Conservation (phyloP, 108 stramenopile species). For the Skeletonema tropicum region DNA sequence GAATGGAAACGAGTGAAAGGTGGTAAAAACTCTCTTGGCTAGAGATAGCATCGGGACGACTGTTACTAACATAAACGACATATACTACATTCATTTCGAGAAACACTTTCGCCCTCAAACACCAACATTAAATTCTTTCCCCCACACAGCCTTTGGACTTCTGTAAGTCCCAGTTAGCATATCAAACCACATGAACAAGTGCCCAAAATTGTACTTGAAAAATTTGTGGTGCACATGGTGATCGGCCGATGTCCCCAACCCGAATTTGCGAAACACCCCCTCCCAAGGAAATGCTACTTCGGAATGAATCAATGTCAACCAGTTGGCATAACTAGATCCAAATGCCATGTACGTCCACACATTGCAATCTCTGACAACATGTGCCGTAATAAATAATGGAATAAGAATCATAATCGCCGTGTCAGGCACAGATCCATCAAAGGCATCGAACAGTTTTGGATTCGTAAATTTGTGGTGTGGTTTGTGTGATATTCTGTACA, state of each 20-base stretch:
- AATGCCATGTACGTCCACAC: conserved; percentile 98
- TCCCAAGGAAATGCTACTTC: conserved; percentile 87
- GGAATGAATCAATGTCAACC: conserved; percentile 91
- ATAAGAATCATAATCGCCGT: conserved; percentile 91
- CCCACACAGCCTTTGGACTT: conserved; percentile 65
- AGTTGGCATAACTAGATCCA: conserved; percentile 88
- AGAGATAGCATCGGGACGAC: neutral
- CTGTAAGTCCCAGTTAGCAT: conserved; percentile 79
- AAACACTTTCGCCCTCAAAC: conserved; percentile 44
- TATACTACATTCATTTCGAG: neutral
- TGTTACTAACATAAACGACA: neutral
- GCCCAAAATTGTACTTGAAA: conserved; percentile 95
- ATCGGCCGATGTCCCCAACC: conserved; percentile 90
- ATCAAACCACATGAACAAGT: conserved; percentile 97
- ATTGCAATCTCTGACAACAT: conserved; percentile 76
- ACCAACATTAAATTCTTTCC: conserved; percentile 68
- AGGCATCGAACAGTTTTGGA: conserved; percentile 94
- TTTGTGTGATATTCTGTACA: conserved; percentile 92
- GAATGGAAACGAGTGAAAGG: conserved; percentile 35
- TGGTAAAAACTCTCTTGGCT: conserved; percentile 24
- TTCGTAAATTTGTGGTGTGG: conserved; percentile 95
- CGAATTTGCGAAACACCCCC: conserved; percentile 66
- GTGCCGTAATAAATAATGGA: conserved; percentile 85
- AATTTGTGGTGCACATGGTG: conserved; percentile 97
- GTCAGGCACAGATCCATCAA: conserved; percentile 88